These are phyloP conservation scores for Tulasnella sp. DNA, from an alignment of 768 basidiomycete genomes.

Conservation along the genomic window DNA sequence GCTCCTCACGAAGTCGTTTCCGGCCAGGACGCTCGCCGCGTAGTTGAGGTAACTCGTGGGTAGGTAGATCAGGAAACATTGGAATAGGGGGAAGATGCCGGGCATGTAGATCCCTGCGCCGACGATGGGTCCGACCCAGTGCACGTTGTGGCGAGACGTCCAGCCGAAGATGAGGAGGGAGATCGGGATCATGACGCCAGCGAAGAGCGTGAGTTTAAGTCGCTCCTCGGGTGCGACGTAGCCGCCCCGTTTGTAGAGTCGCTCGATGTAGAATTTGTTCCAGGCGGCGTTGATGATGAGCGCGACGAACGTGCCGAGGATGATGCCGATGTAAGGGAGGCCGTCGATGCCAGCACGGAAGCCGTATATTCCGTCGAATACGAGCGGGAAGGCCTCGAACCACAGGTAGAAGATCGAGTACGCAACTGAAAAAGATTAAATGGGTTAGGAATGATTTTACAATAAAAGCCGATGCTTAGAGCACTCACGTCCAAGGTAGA, in stretches of 20 bases:
- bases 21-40: slow-evolving; percentile 22
- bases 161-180: slow-evolving; percentile 23
- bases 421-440: neutral
- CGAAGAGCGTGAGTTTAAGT: slow-evolving; percentile 18
- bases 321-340: slow-evolving; percentile 24
- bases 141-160: too few relatives aligned
- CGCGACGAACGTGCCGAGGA: slow-evolving; percentile 20
- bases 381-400: slow-evolving; percentile 27
- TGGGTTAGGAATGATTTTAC: neutral
- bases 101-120: too few relatives aligned
- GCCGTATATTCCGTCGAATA: slow-evolving; percentile 24
- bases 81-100: too few relatives aligned
- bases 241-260: slow-evolving; percentile 19
- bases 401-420: slow-evolving; percentile 24
- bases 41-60: slow-evolving; percentile 18
- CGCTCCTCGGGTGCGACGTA: slow-evolving; percentile 24
- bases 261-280: slow-evolving; percentile 19
- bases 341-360: slow-evolving; percentile 24
- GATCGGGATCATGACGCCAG: slow-evolving; percentile 18
- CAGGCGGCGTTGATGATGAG: neutral
- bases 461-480: too few relatives aligned
- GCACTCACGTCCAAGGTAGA: slow-evolving; percentile 15
- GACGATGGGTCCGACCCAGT: too few relatives aligned
- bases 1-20: slow-evolving; percentile 22
- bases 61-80: too few relatives aligned